Evolutionary conservation across 2,329 filamentous ascomycete genomes (phyloP), one percentile per base, ranked within the genome.

Genomic region (Trichoderma semiorbis): DNA sequence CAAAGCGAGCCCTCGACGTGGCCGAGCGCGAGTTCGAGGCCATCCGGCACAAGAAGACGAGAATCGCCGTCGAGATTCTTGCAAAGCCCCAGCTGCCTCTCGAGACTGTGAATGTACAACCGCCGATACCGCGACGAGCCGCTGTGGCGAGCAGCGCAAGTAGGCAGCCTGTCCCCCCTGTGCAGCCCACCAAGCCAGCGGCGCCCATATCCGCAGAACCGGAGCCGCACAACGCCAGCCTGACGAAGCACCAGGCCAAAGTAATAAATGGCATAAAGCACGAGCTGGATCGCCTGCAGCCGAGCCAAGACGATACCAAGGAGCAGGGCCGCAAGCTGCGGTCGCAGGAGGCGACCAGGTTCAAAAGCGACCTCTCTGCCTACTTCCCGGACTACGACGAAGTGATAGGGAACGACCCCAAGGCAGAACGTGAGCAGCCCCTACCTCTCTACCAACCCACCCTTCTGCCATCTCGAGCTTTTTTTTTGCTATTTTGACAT

Each of bases 371-470:
- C 79, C 86, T 98, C 73, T 91, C 94, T 47, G 88, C 90, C 62
- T 98, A 97, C 83, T 98, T 98, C 78, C 91, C 93, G 67, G 95
- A 97, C 78, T 98, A 97, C 81, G 95, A 98, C 81, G 93, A 97
- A 79, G 89, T 98, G 75, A 94, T 98, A 82, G 94, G 93, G 74
- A 93, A 97, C 79, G 91, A 93, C 74, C 89, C 91, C 50, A 92
- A 92, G 77, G 91, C 95, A 81, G 86, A 91, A 76, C 91, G 94
- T 95, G 87, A 80, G 89, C 85, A 47, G 26, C 21, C 21, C 65
- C 32, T 58, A 8, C 36, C 36, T 30, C 30, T 34, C 12, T 34
- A 57, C 26, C 8, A 5, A 28, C 18, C 36, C 28, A 11, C 39
- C 14, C n/a, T 10, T 32, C 39, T 43, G n/a, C 39, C 16, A 39